These are phyloP conservation scores for Colletotrichum filicis DNA, from an alignment of 2,329 filamentous ascomycete genomes.

Conservation along the genomic window DNA sequence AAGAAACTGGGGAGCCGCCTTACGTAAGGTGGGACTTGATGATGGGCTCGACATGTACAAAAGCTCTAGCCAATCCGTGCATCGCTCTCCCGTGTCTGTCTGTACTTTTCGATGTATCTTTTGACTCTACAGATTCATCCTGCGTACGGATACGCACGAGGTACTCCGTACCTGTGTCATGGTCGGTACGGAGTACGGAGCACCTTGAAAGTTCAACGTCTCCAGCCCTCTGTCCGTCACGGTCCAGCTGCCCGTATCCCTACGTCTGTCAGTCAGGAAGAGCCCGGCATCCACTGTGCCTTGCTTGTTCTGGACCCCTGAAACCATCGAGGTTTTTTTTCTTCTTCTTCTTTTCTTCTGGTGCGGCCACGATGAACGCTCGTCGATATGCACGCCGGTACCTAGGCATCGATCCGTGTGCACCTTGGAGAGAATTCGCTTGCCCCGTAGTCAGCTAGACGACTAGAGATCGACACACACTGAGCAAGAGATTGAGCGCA, in stretches of 20 bases:
- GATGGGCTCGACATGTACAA: constrained; percentile 1
- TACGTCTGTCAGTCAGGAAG: constrained; percentile 14
- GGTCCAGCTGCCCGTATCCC: constrained; percentile 14
- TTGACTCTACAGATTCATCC: too few relatives aligned
- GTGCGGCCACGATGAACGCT: constrained; percentile 6
- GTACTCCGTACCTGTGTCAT: background rate
- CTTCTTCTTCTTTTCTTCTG: constrained; percentile 21
- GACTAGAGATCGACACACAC: background rate
- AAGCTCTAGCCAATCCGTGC: constrained; percentile 27
- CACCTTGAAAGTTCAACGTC: constrained; percentile 14
- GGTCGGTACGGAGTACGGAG: background rate
- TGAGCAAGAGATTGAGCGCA: background rate
- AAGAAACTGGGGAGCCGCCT: constrained; percentile 16
- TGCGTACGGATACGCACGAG: background rate
- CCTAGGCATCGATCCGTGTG: too few relatives aligned
- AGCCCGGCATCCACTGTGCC: constrained; percentile 26
- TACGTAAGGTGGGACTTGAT: constrained; percentile 25
- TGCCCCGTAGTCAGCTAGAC: background rate
- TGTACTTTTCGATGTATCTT: background rate
- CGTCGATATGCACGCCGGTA: background rate
- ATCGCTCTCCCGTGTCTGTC: background rate
- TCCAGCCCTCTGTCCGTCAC: constrained; percentile 4
- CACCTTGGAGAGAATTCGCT: background rate
- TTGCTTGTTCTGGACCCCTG: constrained; percentile 35
- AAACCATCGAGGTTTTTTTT: constrained; percentile 31